Evolutionary conservation across 106 monocot species (phyloP), one percentile per base, ranked within the genome.

Genomic region (Dactylorhiza incarnata): DNA sequence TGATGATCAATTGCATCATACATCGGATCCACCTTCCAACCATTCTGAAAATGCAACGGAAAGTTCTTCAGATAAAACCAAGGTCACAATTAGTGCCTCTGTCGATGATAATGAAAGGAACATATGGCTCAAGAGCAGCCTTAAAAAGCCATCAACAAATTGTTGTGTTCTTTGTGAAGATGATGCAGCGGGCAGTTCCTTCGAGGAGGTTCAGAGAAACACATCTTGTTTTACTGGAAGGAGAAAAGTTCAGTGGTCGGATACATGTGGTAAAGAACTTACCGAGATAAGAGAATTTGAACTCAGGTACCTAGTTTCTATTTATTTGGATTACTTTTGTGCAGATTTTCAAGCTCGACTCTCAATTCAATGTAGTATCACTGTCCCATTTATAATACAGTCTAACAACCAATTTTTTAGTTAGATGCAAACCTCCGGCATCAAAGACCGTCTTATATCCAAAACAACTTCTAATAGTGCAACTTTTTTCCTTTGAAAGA

Each of bases 221-320:
- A 45, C 19, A 7, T 58, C 76, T 26, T 13, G 63, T 74, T 69
- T 72, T 78, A 51, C 76, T 49, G 74, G 26, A 65, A 82, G 63
- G 23, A 84, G 86, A 79, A 91, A 80, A 77, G 79, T 91, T 3
- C 95, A 93, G 45, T 96, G 95, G 95, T 86, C 86, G 7, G 95
- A 96, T 89, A 68, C 86, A 49, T 90, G 85, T 83, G 95, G 93
- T n/a, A 85, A 73, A 55, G 93, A 93, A 23, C 95, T 96, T 48
- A 85, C 75, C 29, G 88, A 96, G 79, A 86, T 96, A 66, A 90
- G 85, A 74, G 95, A 96, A 81, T 93, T 96, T 68, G 93, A 96
- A 77, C 78, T 80, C 52, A 92, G 95, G 95, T 95, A 87, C 63
- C 22, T 3, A 47, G 29, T 65, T 65, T 11, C 12, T 65, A 2